Base-by-base conservation (phyloP, 805 yeast species). In the Torulaspora gathmanii region DNA sequence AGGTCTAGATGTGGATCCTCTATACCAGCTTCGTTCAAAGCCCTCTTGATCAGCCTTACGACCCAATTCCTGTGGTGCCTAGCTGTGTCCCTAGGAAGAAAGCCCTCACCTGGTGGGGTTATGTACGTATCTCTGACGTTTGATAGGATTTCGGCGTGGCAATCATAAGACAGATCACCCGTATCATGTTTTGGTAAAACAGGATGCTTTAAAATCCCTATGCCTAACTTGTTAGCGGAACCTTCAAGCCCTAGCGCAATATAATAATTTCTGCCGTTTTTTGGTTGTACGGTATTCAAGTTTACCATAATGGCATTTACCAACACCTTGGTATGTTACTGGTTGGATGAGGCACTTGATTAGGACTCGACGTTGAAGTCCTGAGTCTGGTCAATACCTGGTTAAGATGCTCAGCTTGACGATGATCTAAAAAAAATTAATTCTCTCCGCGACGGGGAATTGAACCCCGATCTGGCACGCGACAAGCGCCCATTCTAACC, bases 91-190 rank as follows among this genome's bases (percentile, higher is more conserved):
- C 98, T 69, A 1, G 99, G 99, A 35, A 93, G 67, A 57, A 93
- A 93, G 1, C 99, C 99, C 67, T 93, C 97, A 1, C 99, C 99
- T 1, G 98, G 96, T 7, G 99, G 99, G 1, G 98, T 84, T 26
- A 86, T 73, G 61, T 91, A 93, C 0, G 99, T 93, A 64, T 93
- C 96, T 72, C 99, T 77, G 31, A 93, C 80, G 65, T 93, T 93
- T n/a, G 95, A 71, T 27, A 93, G 71, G 1, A 93, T 85, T 47
- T 75, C 77, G 0, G 96, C 95, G 30, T 80, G 69, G 56, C 86
- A 85, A 1, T 68, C 57, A 4, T 70, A 68, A 0, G 81, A 67
- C 17, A 80, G 68, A 19, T 71, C 76, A 3, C 93, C 93, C 17
- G 49, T 35, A 16, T 39, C 50, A 41, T 55, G 57, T n/a, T 44